Percentiles rank a stretch among this genome's conserved stretches.
phyloP scores from a whole-genome alignment of 805 yeast genomes.

The Suhomyces kilbournensis region DNA sequence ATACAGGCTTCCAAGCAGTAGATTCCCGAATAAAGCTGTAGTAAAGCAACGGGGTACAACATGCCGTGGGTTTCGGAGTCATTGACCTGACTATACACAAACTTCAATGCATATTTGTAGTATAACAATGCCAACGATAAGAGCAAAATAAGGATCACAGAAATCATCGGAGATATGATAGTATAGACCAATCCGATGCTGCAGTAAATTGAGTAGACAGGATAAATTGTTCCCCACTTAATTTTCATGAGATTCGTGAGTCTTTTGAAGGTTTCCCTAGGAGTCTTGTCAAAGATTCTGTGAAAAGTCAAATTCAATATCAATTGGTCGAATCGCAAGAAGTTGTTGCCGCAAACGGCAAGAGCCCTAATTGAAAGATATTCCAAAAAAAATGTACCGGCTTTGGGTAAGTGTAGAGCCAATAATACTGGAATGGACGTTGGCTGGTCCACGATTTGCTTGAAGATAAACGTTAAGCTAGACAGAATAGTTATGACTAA shows the following conservation, averaged over 20 bases:
- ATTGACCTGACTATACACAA: slow-evolving; percentile 50
- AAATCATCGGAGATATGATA: slow-evolving; percentile 74
- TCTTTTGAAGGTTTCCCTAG: slow-evolving; percentile 53
- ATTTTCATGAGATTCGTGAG: slow-evolving; percentile 44
- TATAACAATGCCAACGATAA: slow-evolving; percentile 54
- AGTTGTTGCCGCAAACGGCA: slow-evolving; percentile 68
- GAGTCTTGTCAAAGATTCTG: slow-evolving; percentile 50
- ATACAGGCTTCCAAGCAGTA: slow-evolving; percentile 78
- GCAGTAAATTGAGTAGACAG: slow-evolving; percentile 72
- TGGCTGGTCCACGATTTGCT: slow-evolving; percentile 64
- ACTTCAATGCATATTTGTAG: slow-evolving; percentile 65
- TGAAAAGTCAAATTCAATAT: slow-evolving; percentile 34
- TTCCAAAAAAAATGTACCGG: slow-evolving; percentile 82
- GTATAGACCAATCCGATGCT: slow-evolving; percentile 78
- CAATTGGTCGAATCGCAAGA: slow-evolving; percentile 59
- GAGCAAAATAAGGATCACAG: slow-evolving; percentile 58
- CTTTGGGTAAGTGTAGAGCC: slow-evolving; percentile 78
- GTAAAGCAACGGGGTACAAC: slow-evolving; percentile 69
- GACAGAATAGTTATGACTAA: slow-evolving; percentile 82
- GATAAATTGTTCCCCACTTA: slow-evolving; percentile 77
- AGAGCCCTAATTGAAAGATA: slow-evolving; percentile 73
- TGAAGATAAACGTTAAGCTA: slow-evolving; percentile 63
- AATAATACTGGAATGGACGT: slow-evolving; percentile 66
- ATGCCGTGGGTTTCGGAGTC: slow-evolving; percentile 66
- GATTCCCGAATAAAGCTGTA: slow-evolving; percentile 76